These are phyloP conservation scores for Mimosa bimucronata DNA, from an alignment of 306 rosid genomes.

Conservation along the genomic window DNA sequence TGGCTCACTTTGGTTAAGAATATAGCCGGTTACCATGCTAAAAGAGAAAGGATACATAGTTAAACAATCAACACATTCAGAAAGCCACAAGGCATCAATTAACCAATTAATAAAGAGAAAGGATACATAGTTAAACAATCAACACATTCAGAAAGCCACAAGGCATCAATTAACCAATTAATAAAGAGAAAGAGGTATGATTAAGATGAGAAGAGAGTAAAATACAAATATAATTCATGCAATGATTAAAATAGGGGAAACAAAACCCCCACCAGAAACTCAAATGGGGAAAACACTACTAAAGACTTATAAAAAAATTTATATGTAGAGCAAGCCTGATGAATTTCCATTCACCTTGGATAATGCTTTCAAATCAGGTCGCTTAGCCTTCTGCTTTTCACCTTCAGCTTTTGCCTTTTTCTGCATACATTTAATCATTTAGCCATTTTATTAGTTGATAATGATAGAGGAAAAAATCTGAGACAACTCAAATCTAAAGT, in stretches of 20 bases:
- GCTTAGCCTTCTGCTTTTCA: slow-evolving; percentile 51
- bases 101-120: neutral
- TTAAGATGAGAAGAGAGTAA: slow-evolving; percentile 3
- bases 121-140: neutral
- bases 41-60: neutral
- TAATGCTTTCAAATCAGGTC: slow-evolving; percentile 93
- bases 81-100: neutral
- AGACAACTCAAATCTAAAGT: slow-evolving; percentile 14
- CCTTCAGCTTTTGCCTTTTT: slow-evolving; percentile 35
- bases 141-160: neutral
- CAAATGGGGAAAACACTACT: neutral
- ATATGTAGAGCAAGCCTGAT: neutral
- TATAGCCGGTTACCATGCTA: neutral
- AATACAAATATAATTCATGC: neutral
- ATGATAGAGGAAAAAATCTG: neutral
- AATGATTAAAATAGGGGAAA: neutral
- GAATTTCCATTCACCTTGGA: slow-evolving; percentile 63
- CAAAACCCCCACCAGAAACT: slow-evolving; percentile 12
- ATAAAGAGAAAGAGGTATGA: neutral
- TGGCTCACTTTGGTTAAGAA: neutral
- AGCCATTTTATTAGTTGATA: neutral
- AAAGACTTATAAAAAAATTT: slow-evolving; percentile 12
- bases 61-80: neutral
- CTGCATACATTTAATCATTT: slow-evolving; percentile 39
- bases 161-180: neutral